Conservation (phyloP, 2,329 filamentous ascomycete species). For the Aspergillus amoenus region DNA sequence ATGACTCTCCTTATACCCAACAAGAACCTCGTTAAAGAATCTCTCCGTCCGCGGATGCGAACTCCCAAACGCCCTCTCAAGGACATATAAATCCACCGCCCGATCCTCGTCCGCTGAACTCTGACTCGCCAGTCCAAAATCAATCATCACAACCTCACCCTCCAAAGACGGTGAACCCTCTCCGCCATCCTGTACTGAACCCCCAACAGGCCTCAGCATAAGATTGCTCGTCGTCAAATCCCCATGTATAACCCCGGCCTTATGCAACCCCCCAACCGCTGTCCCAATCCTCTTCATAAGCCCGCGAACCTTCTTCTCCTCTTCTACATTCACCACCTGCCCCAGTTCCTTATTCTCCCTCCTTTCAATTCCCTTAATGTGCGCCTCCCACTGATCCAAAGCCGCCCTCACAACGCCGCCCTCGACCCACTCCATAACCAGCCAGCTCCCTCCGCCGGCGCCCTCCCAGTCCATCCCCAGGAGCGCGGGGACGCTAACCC, state of each 20-base stretch:
- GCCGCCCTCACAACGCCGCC: slow-evolving; percentile 69
- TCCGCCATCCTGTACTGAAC: slow-evolving; percentile 13
- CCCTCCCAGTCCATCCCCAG: slow-evolving; percentile 66
- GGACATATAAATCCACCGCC: slow-evolving; percentile 92
- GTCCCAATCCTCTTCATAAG: slow-evolving; percentile 71
- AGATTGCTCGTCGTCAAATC: slow-evolving; percentile 97
- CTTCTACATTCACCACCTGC: slow-evolving; percentile 23
- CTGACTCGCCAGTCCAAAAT: slow-evolving; percentile 87
- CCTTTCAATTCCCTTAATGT: slow-evolving; percentile 40
- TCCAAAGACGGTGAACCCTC: slow-evolving; percentile 41
- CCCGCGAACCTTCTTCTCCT: slow-evolving; percentile 54
- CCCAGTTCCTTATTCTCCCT: slow-evolving; percentile 19
- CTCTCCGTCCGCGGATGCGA: slow-evolving; percentile 85
- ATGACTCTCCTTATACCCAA: slow-evolving; percentile 71
- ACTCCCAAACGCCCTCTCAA: slow-evolving; percentile 91
- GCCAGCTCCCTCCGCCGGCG: slow-evolving; percentile 61
- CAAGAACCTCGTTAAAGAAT: slow-evolving; percentile 71
- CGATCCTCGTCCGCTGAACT: slow-evolving; percentile 84
- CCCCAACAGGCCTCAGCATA: slow-evolving; percentile 63
- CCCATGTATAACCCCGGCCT: slow-evolving; percentile 84
- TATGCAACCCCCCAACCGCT: slow-evolving; percentile 75
- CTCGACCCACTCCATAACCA: slow-evolving; percentile 82
- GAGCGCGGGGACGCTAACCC: slow-evolving; percentile 77
- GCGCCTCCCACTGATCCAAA: slow-evolving; percentile 67
- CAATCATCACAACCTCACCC: slow-evolving; percentile 85